A percentile compares a stretch with the other conserved stretches of the same genome.
Evolutionary conservation across 176 grass and related monocot genomes (phyloP).

Genomic region (Ananas comosus): DNA sequence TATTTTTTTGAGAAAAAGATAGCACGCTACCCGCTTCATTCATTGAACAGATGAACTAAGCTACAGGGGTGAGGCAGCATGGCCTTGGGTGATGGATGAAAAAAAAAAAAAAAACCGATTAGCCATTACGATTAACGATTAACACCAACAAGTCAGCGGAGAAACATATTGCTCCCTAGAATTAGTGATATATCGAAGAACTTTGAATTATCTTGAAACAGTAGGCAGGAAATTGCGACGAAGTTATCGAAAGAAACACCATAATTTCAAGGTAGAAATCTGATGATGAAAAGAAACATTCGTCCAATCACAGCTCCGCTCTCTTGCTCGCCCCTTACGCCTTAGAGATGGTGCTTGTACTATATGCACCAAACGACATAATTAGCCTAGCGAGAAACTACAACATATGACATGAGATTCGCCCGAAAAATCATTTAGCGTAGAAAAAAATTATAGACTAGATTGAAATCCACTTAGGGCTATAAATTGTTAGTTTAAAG

Average conservation of each 20-base stretch:
- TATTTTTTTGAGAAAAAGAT: too few relatives aligned
- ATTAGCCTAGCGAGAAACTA: background rate
- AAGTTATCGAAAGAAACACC: background rate
- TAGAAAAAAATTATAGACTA: background rate
- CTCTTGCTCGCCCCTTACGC: background rate
- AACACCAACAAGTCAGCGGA: too few relatives aligned
- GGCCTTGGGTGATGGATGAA: too few relatives aligned
- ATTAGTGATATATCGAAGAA: too few relatives aligned
- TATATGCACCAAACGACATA: slow-evolving; percentile 4
- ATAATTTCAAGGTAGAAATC: background rate
- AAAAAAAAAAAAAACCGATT: too few relatives aligned
- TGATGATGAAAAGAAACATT: background rate
- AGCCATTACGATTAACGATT: too few relatives aligned
- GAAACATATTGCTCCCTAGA: too few relatives aligned
- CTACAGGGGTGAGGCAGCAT: too few relatives aligned
- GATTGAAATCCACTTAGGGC: slow-evolving; percentile 22
- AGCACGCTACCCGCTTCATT: too few relatives aligned
- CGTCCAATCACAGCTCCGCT: background rate
- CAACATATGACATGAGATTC: background rate
- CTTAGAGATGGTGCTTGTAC: slow-evolving; percentile 1
- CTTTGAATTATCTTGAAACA: too few relatives aligned
- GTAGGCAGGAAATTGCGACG: too few relatives aligned
- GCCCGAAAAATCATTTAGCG: background rate
- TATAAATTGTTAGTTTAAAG: slow-evolving; percentile 81
- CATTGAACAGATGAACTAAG: too few relatives aligned